These are phyloP conservation scores for Capsicum pubescens DNA, from an alignment of 257 asterid genomes.

Conservation along the genomic window DNA sequence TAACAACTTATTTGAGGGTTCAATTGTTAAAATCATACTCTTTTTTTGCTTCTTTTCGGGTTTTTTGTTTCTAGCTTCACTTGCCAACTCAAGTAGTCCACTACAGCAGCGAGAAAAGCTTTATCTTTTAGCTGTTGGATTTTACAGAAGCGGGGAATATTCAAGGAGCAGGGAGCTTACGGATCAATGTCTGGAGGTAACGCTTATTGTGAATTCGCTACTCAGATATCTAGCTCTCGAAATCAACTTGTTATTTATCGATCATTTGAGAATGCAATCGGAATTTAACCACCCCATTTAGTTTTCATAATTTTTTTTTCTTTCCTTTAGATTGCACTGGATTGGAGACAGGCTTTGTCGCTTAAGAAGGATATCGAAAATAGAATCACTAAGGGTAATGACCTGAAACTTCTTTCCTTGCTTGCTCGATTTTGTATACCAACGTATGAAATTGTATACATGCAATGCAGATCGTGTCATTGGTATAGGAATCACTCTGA, in stretches of 20 bases:
- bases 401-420: background rate
- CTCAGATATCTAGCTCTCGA: background rate
- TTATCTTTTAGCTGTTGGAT: constrained; percentile 68
- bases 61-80: constrained; percentile 49
- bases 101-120: constrained; percentile 69
- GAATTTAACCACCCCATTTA: background rate
- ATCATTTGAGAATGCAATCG: background rate
- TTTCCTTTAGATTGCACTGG: constrained; percentile 65
- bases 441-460: background rate
- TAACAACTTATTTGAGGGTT: background rate
- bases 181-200: constrained; percentile 70
- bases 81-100: constrained; percentile 52
- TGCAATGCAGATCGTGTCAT: constrained; percentile 69
- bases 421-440: background rate
- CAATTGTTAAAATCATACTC: background rate
- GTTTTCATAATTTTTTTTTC: background rate
- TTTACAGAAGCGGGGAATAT: constrained; percentile 66
- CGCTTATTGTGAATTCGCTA: background rate
- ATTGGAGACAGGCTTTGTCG: constrained; percentile 76
- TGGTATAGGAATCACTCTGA: constrained; percentile 76
- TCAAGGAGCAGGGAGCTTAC: constrained; percentile 65
- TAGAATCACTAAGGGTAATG: constrained; percentile 64
- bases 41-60: constrained; percentile 12
- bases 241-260: background rate
- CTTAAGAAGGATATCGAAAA: constrained; percentile 68